Evolutionary conservation across 2,329 filamentous ascomycete species (phyloP).

Genomic region (Cladosporium sp.): DNA sequence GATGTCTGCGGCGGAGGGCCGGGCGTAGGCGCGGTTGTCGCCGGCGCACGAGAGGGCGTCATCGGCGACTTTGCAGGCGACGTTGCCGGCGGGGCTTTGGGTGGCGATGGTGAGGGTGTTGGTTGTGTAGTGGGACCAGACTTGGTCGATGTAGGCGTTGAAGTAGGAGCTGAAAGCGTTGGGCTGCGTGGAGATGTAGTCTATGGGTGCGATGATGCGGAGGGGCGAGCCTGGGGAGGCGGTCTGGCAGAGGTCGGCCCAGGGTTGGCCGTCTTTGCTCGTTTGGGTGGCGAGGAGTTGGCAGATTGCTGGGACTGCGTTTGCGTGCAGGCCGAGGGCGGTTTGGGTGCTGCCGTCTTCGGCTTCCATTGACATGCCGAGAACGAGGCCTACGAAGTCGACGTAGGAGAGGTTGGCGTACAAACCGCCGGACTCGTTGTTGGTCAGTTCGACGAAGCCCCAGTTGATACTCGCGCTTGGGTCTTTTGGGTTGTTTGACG

Average conservation of each 20-base stretch:
- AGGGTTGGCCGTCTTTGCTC: constrained; percentile 57
- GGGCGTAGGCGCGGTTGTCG: constrained; percentile 51
- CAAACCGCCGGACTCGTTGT: constrained; percentile 46
- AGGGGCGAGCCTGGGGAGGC: constrained; percentile 39
- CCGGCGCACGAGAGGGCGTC: constrained; percentile 47
- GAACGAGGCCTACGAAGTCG: constrained; percentile 45
- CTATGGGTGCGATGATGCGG: constrained; percentile 46
- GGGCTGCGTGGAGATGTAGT: constrained; percentile 46
- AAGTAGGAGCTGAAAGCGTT: constrained; percentile 54
- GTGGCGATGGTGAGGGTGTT: constrained; percentile 63
- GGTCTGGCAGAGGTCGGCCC: constrained; percentile 62
- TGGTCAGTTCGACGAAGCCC: constrained; percentile 51
- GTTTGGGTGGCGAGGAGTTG: constrained; percentile 58
- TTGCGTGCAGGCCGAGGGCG: constrained; percentile 60
- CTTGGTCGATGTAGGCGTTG: constrained; percentile 52
- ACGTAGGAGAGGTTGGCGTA: constrained; percentile 45
- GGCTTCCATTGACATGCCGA: constrained; percentile 57
- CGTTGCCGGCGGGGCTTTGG: constrained; percentile 58
- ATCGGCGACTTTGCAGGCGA: constrained; percentile 51
- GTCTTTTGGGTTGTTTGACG: constrained; percentile 44
- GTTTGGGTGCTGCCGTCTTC: constrained; percentile 49
- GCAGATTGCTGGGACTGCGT: constrained; percentile 61
- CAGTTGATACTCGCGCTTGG: constrained; percentile 46
- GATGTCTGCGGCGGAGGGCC: constrained; percentile 65
- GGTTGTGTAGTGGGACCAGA: constrained; percentile 53